Base-by-base conservation (phyloP, 2,329 filamentous ascomycete genomes). In the Aureobasidium sp. region DNA sequence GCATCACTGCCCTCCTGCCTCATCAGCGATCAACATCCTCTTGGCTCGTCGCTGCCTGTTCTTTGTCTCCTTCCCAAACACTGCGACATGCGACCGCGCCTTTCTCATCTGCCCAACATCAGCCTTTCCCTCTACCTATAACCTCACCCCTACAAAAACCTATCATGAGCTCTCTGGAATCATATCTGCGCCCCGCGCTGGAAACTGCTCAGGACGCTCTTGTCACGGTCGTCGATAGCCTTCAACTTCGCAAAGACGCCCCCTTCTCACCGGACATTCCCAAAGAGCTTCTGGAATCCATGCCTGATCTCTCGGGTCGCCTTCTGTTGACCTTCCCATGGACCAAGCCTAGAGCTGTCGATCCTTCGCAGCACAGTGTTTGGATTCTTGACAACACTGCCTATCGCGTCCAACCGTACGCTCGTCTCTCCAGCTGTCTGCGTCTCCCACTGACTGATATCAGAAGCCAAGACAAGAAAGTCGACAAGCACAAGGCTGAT, bases 381-480 rank as follows among this genome's bases (percentile, higher is more conserved):
- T 97, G 93, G 93, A 78, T 97, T 8, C 79, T 97, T 52, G 91
- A 97, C 77, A 96, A 94, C 69, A 93, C 89, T 3, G 92, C 91
- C 5, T 93, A 88, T 72, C 83, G 84, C 25, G 30, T 62, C 36
- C 48, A 49, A 10, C 34, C 41, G 59, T 61, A 9, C 27, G 53
- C 49, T n/a, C 6, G 1, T 7, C 16, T 16, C 30, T 29, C 11
- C 3, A 21, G 37, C 39, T 16, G 13, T 15, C 41, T 27, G n/a
- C 8, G 8, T 5, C 16, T 25, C 6, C 10, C 3, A 42, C 39
- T 55, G 21, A 55, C 29, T 27, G 6, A 9, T 34, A n/a, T 11
- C 21, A 55, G 52, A 2, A 25, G 29, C 15, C 37, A 55, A 9
- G 27, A 55, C 29, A 29, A 32, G 10, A 55, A 52, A 15, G 37